Evolutionary conservation across 2,329 filamentous ascomycete species (phyloP).

Genomic region (Coniosporium uncinatum): DNA sequence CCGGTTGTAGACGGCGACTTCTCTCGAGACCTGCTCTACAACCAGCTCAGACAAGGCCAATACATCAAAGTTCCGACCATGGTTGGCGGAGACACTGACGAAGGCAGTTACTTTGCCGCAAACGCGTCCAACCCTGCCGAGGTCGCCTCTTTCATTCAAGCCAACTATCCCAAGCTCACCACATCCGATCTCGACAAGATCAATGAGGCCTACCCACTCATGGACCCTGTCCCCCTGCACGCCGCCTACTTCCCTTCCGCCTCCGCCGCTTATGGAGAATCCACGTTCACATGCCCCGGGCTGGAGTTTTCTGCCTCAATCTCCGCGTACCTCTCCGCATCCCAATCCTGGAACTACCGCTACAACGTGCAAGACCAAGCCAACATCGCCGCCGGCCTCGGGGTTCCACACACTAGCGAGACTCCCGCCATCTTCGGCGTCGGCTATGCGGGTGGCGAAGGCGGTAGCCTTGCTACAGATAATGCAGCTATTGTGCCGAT

Average conservation of each 20-base stretch:
- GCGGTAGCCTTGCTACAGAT: neutral
- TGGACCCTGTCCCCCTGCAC: neutral
- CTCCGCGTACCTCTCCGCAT: slow-evolving; percentile 54
- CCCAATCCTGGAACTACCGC: slow-evolving; percentile 59
- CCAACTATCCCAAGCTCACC: neutral
- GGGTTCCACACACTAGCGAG: slow-evolving; percentile 3
- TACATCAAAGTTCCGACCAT: slow-evolving; percentile 58
- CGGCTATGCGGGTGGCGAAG: slow-evolving; percentile 25
- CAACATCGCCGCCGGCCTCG: slow-evolving; percentile 28
- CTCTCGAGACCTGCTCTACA: slow-evolving; percentile 57
- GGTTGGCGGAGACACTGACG: slow-evolving; percentile 73
- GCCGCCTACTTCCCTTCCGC: neutral
- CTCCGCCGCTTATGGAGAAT: neutral
- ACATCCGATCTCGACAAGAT: neutral
- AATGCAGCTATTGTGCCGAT: slow-evolving; percentile 47
- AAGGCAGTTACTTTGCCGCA: slow-evolving; percentile 70
- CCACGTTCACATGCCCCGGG: neutral
- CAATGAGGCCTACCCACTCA: neutral
- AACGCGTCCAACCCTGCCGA: slow-evolving; percentile 45
- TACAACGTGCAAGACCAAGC: slow-evolving; percentile 60
- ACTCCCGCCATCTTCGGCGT: neutral
- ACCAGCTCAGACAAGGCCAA: slow-evolving; percentile 43
- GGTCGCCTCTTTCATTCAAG: neutral
- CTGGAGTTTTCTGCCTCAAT: neutral
- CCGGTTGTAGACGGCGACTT: slow-evolving; percentile 64